These are phyloP conservation scores for Epipyxis sp. DNA, from an alignment of 108 stramenopile species.

Conservation along the genomic window DNA sequence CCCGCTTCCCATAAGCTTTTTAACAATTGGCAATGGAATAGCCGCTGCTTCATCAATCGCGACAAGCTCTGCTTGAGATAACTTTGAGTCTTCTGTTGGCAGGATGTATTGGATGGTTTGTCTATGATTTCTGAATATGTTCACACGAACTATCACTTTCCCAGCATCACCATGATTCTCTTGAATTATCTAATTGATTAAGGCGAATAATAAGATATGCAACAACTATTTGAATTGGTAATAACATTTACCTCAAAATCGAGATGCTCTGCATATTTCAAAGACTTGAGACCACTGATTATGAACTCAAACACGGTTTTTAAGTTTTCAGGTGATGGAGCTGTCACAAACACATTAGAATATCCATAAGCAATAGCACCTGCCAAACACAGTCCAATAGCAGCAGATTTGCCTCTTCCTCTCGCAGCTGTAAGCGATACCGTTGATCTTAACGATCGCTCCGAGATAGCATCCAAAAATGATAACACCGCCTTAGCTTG, in stretches of 20 bases:
- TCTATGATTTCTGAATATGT: constrained; percentile 77
- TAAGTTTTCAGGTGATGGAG: constrained; percentile 95
- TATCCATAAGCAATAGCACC: constrained; percentile 92
- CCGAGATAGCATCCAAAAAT: constrained; percentile 48
- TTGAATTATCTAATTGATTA: not conserved
- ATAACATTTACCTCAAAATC: constrained; percentile 69
- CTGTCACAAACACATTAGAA: constrained; percentile 85
- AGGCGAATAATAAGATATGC: not conserved
- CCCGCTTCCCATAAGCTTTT: constrained; percentile 75
- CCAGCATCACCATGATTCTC: constrained; percentile 64
- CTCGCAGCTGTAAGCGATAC: constrained; percentile 54
- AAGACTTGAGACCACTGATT: constrained; percentile 79
- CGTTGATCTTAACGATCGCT: constrained; percentile 35
- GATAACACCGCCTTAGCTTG: constrained; percentile 77
- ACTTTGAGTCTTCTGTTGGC: constrained; percentile 75
- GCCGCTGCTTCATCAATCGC: constrained; percentile 99
- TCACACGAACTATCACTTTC: constrained; percentile 78
- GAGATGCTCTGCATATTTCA: constrained; percentile 89
- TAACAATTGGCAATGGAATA: constrained; percentile 91
- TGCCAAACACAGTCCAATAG: constrained; percentile 91
- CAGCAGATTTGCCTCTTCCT: constrained; percentile 97
- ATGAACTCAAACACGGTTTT: constrained; percentile 93
- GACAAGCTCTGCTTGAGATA: constrained; percentile 89
- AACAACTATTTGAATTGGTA: not conserved
- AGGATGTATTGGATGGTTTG: constrained; percentile 71